phyloP scores from a whole-genome alignment of 495 filamentous ascomycete species.

The Penicillium robsamsonii region DNA sequence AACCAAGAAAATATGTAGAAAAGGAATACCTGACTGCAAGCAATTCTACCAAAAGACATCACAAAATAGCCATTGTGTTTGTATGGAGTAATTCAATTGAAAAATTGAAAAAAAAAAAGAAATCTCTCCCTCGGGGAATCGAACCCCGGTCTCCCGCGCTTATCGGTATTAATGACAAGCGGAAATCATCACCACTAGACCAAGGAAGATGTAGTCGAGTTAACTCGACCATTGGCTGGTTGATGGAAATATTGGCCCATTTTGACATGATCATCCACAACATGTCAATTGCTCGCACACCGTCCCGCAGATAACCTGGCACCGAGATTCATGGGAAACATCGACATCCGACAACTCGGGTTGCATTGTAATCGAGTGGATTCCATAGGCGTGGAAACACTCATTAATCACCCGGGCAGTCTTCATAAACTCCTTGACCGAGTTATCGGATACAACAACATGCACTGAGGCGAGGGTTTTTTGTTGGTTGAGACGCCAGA shows the following conservation, averaged over 20 bases:
- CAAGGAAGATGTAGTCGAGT: slow-evolving; percentile 35
- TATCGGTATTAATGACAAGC: slow-evolving; percentile 48
- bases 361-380: slow-evolving; percentile 52
- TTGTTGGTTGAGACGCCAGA: slow-evolving; percentile 52
- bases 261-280: slow-evolving; percentile 23
- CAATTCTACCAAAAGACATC: too few relatives aligned
- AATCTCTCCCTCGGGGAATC: slow-evolving; percentile 50
- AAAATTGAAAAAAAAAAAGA: not conserved
- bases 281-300: slow-evolving; percentile 35
- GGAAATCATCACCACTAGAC: slow-evolving; percentile 57
- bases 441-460: slow-evolving; percentile 40
- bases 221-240: slow-evolving; percentile 32
- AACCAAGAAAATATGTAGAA: too few relatives aligned
- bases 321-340: slow-evolving; percentile 16
- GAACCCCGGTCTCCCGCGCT: slow-evolving; percentile 54
- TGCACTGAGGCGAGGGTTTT: slow-evolving; percentile 52
- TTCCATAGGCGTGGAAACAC: slow-evolving; percentile 53
- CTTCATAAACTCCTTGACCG: slow-evolving; percentile 36
- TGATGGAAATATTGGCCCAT: not conserved
- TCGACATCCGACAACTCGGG: slow-evolving; percentile 34
- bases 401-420: slow-evolving; percentile 43
- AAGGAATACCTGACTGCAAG: too few relatives aligned
- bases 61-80: too few relatives aligned
- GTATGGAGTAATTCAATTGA: too few relatives aligned
- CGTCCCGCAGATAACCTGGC: slow-evolving; percentile 34